A percentile compares a stretch with the other conserved stretches of the same genome.
phyloP scores from a whole-genome alignment of 2,329 filamentous ascomycete species.

The Huntiella savannae region DNA sequence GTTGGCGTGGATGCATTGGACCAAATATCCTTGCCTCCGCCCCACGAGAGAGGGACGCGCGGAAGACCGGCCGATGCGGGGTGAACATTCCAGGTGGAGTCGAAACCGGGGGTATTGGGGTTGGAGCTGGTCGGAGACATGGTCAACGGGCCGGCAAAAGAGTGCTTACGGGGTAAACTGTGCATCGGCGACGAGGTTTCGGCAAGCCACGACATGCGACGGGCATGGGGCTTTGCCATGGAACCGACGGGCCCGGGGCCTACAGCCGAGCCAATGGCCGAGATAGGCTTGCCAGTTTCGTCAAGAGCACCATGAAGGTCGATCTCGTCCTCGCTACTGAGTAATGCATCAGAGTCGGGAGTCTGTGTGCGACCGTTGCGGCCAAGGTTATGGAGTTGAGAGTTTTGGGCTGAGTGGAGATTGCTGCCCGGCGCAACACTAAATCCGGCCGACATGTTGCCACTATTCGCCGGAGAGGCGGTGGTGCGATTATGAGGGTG shows the following conservation, averaged over 20 bases:
- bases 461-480: too few species aligned
- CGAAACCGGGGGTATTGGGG: constrained; percentile 58
- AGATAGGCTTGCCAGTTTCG: not conserved
- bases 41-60: constrained; percentile 45
- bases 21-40: constrained; percentile 52
- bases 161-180: constrained; percentile 48
- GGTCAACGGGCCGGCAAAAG: constrained; percentile 50
- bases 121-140: constrained; percentile 68
- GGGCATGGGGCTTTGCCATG: constrained; percentile 40
- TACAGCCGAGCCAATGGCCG: constrained; percentile 20
- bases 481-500: too few species aligned
- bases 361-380: constrained; percentile 62
- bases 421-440: constrained; percentile 18
- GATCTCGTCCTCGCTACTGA: constrained; percentile 82
- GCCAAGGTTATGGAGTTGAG: constrained; percentile 48
- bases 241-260: constrained; percentile 23
- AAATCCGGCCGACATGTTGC: not conserved
- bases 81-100: constrained; percentile 40
- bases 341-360: constrained; percentile 82
- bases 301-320: constrained; percentile 23
- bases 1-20: constrained; percentile 24
- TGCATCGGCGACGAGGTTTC: constrained; percentile 47
- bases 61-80: constrained; percentile 31
- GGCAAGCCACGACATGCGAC: constrained; percentile 71
- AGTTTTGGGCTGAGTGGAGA: constrained; percentile 32